A percentile compares a stretch with the other conserved stretches of the same genome.
Evolutionary conservation across 768 basidiomycete genomes (phyloP).

Genomic region (Flagelloscypha sp.): DNA sequence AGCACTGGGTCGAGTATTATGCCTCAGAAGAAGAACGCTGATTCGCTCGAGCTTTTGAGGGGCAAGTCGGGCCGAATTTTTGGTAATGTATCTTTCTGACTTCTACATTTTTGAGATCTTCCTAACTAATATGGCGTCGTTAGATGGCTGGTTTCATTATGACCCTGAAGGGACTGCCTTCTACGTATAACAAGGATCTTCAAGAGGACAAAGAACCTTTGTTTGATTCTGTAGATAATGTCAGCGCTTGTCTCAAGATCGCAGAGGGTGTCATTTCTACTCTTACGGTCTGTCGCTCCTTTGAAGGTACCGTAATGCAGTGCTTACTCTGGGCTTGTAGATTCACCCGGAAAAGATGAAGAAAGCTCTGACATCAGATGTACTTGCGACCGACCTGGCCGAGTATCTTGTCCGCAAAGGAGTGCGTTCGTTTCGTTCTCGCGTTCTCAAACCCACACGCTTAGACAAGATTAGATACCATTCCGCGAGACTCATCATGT

Average conservation of each 20-base stretch:
- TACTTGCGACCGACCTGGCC: conserved; percentile 96
- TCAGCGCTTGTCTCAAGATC: conserved; percentile 83
- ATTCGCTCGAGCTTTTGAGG: conserved; percentile 89
- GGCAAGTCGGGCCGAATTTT: conserved; percentile 94
- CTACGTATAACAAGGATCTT: conserved; percentile 98
- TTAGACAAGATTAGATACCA: conserved; percentile 55
- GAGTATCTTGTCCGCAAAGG: conserved; percentile 99
- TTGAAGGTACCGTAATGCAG: not conserved
- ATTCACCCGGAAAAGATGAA: conserved; percentile 88
- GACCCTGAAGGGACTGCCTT: conserved; percentile 94
- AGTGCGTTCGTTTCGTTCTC: conserved; percentile 34
- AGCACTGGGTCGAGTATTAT: conserved; percentile 99
- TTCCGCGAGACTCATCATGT: conserved; percentile 99
- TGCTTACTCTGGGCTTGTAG: conserved; percentile 29
- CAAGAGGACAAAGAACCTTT: conserved; percentile 98
- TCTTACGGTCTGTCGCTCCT: conserved; percentile 54
- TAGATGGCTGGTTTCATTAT: conserved; percentile 97
- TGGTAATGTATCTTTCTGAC: conserved; percentile 64
- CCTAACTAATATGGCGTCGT: not conserved
- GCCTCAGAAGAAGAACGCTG: conserved; percentile 99
- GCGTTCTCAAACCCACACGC: conserved; percentile 1
- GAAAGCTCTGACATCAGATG: conserved; percentile 88
- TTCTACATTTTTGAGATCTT: not conserved
- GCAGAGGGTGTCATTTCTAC: conserved; percentile 93
- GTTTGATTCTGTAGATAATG: conserved; percentile 87